These are phyloP conservation scores for Aspergillus incahuasiensis DNA, from an alignment of 495 filamentous ascomycete genomes.

Conservation along the genomic window DNA sequence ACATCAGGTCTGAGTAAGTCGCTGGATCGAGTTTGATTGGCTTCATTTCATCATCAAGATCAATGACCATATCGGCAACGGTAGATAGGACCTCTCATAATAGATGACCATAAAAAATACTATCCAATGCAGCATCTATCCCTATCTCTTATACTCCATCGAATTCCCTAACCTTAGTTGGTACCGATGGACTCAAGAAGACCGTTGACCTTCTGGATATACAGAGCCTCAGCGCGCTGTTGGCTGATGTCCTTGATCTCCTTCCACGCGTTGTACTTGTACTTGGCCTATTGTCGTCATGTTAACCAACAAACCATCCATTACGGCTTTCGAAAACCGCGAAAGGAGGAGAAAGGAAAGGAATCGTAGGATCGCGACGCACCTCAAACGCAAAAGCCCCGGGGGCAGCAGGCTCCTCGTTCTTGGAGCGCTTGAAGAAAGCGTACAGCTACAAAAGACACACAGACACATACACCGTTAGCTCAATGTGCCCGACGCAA, in stretches of 20 bases:
- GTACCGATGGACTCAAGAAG: slow-evolving; percentile 63
- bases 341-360: neutral
- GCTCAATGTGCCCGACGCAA: neutral
- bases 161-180: neutral
- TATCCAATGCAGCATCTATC: slow-evolving; percentile 5
- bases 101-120: slow-evolving; percentile 6
- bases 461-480: too few species aligned
- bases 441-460: slow-evolving; percentile 46
- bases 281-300: slow-evolving; percentile 56
- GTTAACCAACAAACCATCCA: too few species aligned
- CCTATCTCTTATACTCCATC: slow-evolving; percentile 13
- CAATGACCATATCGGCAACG: neutral
- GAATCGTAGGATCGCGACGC: slow-evolving; percentile 9
- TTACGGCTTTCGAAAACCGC: too few species aligned
- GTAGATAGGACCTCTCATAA: neutral
- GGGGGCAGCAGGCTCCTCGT: slow-evolving; percentile 41
- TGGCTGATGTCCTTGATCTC: slow-evolving; percentile 52
- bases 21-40: too few species aligned
- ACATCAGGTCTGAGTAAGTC: too few species aligned
- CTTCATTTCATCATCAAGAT: neutral
- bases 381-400: slow-evolving; percentile 55
- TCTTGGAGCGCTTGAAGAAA: slow-evolving; percentile 53
- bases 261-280: slow-evolving; percentile 73
- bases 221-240: slow-evolving; percentile 66
- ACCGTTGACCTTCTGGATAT: slow-evolving; percentile 64